These are phyloP conservation scores for Boletus semigastroideus DNA, from an alignment of 1,284 basidiomycete genomes.

Conservation along the genomic window DNA sequence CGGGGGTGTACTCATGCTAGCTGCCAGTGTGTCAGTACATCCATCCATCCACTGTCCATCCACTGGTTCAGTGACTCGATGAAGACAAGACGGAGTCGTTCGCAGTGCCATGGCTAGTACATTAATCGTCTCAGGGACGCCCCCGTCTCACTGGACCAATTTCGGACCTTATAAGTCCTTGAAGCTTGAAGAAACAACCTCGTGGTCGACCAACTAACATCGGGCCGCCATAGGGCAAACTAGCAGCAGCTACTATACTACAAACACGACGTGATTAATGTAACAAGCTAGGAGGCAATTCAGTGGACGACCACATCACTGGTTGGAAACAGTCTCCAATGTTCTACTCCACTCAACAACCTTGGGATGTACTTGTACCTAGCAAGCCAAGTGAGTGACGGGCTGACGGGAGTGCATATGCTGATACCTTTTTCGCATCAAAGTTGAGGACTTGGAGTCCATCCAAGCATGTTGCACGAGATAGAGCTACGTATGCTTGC, in stretches of 20 bases:
- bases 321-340: constrained; percentile 39
- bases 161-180: too few relatives aligned
- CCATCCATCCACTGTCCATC: not conserved
- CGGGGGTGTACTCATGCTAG: not conserved
- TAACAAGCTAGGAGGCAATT: not conserved
- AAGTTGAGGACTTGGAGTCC: constrained; percentile 92
- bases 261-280: not conserved
- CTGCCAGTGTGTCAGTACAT: not conserved
- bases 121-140: too few relatives aligned
- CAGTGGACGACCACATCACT: constrained; percentile 2
- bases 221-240: not conserved
- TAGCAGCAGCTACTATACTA: not conserved
- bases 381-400: constrained; percentile 8
- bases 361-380: constrained; percentile 73
- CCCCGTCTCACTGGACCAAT: too few relatives aligned
- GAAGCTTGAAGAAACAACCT: not conserved
- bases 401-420: not conserved
- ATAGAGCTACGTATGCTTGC: constrained; percentile 95
- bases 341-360: constrained; percentile 68
- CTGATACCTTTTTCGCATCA: constrained; percentile 66
- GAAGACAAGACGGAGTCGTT: too few relatives aligned
- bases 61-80: not conserved
- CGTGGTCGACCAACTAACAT: too few relatives aligned
- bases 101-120: too few relatives aligned
- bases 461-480: constrained; percentile 89